A percentile compares a stretch with the other conserved stretches of the same genome.
These are phyloP conservation scores for Juncus effusus DNA, from an alignment of 176 grass and related monocot species.

Conservation along the genomic window DNA sequence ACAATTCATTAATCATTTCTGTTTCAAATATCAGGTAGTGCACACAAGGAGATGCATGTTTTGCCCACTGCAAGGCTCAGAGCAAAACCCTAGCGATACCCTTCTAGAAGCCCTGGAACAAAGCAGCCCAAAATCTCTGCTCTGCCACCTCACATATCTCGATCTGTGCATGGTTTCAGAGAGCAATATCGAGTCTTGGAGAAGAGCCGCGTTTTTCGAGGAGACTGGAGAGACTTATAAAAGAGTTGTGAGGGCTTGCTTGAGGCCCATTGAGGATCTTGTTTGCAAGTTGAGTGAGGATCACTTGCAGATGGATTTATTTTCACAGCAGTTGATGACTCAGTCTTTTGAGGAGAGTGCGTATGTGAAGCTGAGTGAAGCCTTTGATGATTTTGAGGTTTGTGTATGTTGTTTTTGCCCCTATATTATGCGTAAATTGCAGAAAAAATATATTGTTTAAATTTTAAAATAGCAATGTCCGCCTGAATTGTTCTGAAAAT, in stretches of 20 bases:
- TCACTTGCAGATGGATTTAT: conserved; percentile 44
- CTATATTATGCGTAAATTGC: conserved; percentile 3
- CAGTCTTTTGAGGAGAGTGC: conserved; percentile 8
- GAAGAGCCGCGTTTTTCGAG: conserved; percentile 74
- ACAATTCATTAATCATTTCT: conserved; percentile 8
- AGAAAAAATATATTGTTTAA: neutral
- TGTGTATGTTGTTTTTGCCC: neutral
- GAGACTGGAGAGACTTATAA: conserved; percentile 88
- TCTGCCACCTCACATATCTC: conserved; percentile 86
- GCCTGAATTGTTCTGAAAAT: no score
- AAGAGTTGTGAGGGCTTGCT: conserved; percentile 60
- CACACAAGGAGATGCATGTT: conserved; percentile 87
- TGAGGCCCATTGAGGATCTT: conserved; percentile 79
- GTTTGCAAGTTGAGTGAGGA: conserved; percentile 58
- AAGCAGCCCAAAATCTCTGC: conserved; percentile 56
- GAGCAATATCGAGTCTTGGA: conserved; percentile 76
- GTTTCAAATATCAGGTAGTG: conserved; percentile 54
- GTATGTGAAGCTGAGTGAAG: conserved; percentile 42
- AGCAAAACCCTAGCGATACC: conserved; percentile 75
- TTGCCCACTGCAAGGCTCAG: conserved; percentile 76
- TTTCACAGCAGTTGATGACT: conserved; percentile 52
- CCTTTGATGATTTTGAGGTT: conserved; percentile 92
- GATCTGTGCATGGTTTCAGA: conserved; percentile 87
- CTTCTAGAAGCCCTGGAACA: conserved; percentile 80
- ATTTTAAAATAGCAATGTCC: no score